Base-by-base conservation (phyloP, 2,329 filamentous ascomycete genomes). In the Aspergillus ochraceoroseus region DNA sequence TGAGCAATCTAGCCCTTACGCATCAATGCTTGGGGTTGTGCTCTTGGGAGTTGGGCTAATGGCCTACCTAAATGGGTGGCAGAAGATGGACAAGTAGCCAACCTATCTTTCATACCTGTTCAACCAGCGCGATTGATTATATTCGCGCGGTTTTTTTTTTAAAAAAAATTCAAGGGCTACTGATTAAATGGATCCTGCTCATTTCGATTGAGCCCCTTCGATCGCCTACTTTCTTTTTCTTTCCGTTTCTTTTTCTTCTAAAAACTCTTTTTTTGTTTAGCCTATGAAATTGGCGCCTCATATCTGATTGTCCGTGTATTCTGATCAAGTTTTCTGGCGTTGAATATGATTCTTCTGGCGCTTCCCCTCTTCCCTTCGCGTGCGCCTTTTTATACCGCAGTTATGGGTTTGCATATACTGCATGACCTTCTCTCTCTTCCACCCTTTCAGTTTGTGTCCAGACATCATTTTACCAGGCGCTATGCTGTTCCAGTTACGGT, bases 31-130 rank as follows among this genome's bases (percentile, higher is more conserved):
- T 31, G 83, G 86, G 7, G 86, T 92, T 20, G 85, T 92, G 17
- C 65, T 92, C 41, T 70, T 92, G 46, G 86, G 86, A 20, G 83
- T 92, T 69, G 84, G 86, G 9, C 63, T 92, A 49, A 92, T 92
- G 86, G 85, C 84, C 28, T 89, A 88, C 64, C 74, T 92, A 53
- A 92, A 92, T 57, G 83, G 83, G 36, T 90, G 85, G 85, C 83
- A 87, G 56, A 73, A 72, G 55, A 62, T 68, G 39, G 73, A 75
- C 45, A 67, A 66, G 59, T 73, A 60, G 56, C 11, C 9, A n/a
- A 14, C 28, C 17, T 17, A 22, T 7, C 5, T 22, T 22, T 22
- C 5, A 22, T 22, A 9, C 20, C 5, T 22, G 20, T 22, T 9
- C 20, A 22, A 22, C 5, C 5, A 9, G 9, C 5, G 9, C 9